Evolutionary conservation across 2,329 filamentous ascomycete species (phyloP).

Genomic region (Penicillium sclerotiorum): DNA sequence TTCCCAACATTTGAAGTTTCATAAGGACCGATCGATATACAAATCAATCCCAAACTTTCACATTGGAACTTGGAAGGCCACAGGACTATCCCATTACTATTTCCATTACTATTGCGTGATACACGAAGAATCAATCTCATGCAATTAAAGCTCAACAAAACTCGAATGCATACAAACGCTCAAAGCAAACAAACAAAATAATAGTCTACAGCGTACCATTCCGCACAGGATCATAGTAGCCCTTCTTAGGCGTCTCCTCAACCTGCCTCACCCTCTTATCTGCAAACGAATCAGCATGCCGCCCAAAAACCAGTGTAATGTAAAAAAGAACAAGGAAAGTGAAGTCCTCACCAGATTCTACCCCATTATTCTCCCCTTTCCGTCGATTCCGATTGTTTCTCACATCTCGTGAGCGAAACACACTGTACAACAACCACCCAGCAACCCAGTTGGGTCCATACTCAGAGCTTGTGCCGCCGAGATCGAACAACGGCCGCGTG

Average conservation of each 20-base stretch:
- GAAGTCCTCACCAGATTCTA: conserved; percentile 16
- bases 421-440: conserved; percentile 51
- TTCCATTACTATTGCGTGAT: neutral
- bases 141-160: neutral
- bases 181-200: neutral
- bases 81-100: too few species aligned
- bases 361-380: conserved; percentile 33
- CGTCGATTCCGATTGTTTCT: conserved; percentile 50
- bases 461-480: conserved; percentile 45
- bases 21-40: too few species aligned
- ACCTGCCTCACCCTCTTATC: conserved; percentile 28
- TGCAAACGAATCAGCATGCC: conserved; percentile 15
- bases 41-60: too few species aligned
- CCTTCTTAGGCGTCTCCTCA: conserved; percentile 34
- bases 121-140: neutral
- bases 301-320: too few species aligned
- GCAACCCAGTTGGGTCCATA: conserved; percentile 52
- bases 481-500: conserved; percentile 44
- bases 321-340: neutral
- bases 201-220: conserved; percentile 34
- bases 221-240: conserved; percentile 46
- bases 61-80: too few species aligned
- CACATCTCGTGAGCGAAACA: conserved; percentile 51
- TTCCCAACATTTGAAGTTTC: too few species aligned
- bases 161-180: conserved; percentile 4